A percentile compares a stretch with the other conserved stretches of the same genome.
Conservation (phyloP, 2,329 filamentous ascomycete species). For the Trichoderma sp. region DNA sequence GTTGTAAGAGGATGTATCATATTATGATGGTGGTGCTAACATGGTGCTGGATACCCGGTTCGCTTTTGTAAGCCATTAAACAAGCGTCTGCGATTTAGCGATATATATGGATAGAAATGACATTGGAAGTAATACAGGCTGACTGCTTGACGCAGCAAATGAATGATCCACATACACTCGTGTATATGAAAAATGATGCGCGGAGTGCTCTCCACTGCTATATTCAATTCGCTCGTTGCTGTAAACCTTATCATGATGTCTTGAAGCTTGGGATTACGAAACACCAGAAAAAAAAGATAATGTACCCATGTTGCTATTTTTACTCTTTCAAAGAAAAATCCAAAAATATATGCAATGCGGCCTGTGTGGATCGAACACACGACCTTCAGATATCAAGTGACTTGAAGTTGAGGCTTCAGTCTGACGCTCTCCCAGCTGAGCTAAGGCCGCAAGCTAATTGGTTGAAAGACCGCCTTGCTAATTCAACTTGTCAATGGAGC, state of each 20-base stretch:
- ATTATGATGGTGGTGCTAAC: neutral
- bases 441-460: slow-evolving; percentile 33
- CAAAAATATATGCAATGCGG: slow-evolving; percentile 30
- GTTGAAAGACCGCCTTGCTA: neutral
- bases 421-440: slow-evolving; percentile 37
- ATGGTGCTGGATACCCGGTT: neutral
- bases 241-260: neutral
- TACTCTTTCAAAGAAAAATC: neutral
- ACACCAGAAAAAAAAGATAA: neutral
- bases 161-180: neutral
- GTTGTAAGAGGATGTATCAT: neutral
- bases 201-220: neutral
- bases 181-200: neutral
- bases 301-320: neutral
- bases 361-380: slow-evolving; percentile 37
- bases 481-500: neutral
- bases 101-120: slow-evolving; percentile 2
- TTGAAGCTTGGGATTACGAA: neutral
- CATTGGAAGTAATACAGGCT: neutral
- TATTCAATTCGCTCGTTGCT: neutral
- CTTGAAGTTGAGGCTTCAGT: slow-evolving; percentile 34
- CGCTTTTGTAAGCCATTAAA: neutral
- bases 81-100: slow-evolving; percentile 13
- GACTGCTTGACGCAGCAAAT: neutral
- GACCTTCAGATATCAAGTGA: slow-evolving; percentile 35